Percentiles rank a stretch among this genome's conserved stretches.
Conservation (phyloP, 129 eudicot species). For the Pseudognaphalium luteoalbum region DNA sequence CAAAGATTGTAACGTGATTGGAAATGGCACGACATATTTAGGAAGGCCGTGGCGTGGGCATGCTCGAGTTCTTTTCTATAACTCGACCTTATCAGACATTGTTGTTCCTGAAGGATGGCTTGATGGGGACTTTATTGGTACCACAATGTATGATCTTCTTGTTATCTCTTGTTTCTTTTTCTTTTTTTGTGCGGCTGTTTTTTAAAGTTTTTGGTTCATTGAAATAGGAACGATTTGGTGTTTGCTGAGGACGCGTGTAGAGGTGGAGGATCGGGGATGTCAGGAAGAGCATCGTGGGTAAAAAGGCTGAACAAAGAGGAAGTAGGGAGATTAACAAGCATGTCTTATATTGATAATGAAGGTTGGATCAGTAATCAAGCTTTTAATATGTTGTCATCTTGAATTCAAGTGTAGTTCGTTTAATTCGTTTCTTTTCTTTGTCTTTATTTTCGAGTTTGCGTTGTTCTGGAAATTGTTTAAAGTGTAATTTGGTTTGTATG, state of each 20-base stretch:
- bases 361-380: constrained; percentile 58
- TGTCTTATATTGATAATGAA: constrained; percentile 54
- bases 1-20: constrained; percentile 49
- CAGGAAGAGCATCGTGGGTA: constrained; percentile 54
- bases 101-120: constrained; percentile 70
- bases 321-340: constrained; percentile 35
- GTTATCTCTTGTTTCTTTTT: no score
- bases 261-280: constrained; percentile 50
- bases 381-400: constrained; percentile 35
- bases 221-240: constrained; percentile 37
- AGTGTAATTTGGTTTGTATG: not conserved
- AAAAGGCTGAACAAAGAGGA: constrained; percentile 31
- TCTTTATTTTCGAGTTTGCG: not conserved
- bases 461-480: not conserved
- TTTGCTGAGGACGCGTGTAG: constrained; percentile 54
- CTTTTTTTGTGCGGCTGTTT: no score
- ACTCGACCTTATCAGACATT: constrained; percentile 35
- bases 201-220: not conserved
- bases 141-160: constrained; percentile 33
- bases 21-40: constrained; percentile 51
- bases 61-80: constrained; percentile 70
- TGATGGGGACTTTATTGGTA: constrained; percentile 24
- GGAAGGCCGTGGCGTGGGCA: constrained; percentile 76
- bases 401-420: not conserved
- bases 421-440: not conserved